Evolutionary conservation across 768 basidiomycete genomes (phyloP).

Genomic region (Ephemerocybe angulata): DNA sequence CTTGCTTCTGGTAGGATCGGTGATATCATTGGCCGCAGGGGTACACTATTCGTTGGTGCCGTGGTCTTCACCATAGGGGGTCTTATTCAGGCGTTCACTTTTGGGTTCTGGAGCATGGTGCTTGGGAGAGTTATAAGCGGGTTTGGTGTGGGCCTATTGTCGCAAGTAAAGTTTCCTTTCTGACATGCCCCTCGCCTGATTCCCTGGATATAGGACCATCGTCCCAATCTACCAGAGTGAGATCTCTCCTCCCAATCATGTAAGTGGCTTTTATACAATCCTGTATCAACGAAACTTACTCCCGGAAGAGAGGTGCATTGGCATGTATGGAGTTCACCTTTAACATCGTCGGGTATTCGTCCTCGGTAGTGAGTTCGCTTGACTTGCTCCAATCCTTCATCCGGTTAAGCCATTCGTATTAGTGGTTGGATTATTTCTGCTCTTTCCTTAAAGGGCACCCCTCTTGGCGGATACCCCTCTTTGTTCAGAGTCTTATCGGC

Average conservation of each 20-base stretch:
- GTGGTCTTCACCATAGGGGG: constrained; percentile 84
- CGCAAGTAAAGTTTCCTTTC: constrained; percentile 56
- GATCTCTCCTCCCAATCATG: constrained; percentile 90
- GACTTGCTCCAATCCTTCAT: background rate
- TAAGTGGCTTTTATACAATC: constrained; percentile 28
- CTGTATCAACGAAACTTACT: background rate
- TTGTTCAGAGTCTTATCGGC: constrained; percentile 86
- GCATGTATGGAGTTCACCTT: constrained; percentile 96
- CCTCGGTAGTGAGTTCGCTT: constrained; percentile 67
- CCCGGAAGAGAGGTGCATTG: constrained; percentile 71
- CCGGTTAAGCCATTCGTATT: constrained; percentile 5
- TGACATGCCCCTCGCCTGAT: background rate
- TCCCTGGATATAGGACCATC: constrained; percentile 59
- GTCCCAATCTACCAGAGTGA: constrained; percentile 95
- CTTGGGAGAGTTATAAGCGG: constrained; percentile 80
- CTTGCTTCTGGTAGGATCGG: constrained; percentile 86
- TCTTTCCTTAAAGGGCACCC: constrained; percentile 82
- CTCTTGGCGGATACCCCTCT: constrained; percentile 90
- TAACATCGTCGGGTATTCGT: constrained; percentile 87
- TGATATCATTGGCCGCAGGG: constrained; percentile 80
- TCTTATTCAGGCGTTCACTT: constrained; percentile 77
- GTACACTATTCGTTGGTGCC: constrained; percentile 81
- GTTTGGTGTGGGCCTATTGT: constrained; percentile 86
- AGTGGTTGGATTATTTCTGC: constrained; percentile 95
- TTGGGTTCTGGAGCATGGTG: constrained; percentile 78